Base-by-base conservation (phyloP, 2,329 filamentous ascomycete species). In the Cladophialophora yegresii region DNA sequence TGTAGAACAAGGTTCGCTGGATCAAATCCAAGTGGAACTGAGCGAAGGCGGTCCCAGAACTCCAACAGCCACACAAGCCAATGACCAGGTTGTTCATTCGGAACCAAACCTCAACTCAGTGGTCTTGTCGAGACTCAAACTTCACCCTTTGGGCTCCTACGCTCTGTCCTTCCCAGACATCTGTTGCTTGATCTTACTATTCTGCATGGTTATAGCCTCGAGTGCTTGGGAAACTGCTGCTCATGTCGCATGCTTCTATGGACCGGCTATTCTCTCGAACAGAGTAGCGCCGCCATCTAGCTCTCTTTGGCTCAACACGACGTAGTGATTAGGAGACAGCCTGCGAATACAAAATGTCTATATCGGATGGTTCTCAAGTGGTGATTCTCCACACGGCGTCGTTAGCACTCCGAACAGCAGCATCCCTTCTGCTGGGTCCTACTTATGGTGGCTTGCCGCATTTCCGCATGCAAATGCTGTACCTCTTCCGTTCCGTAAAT, bases 151-250 rank as follows among this genome's bases (percentile, higher is more conserved):
- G 26, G 12, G 16, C n/a, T 10, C 23, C 47, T 16, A 2, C 10
- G n/a, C 12, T 2, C 10, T 33, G 8, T 13, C 28, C 12, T 32
- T 47, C n/a, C 16, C 40, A 23, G 26, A 12, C 22, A 3, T 26
- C n/a, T 49, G 40, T 23, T 20, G 26, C 3, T 32, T 62, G 16
- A 36, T 62, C 43, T 22, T 62, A 3, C 22, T 62, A 4, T 26
- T 30, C 51, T 62, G 28, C 10, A 28, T 50, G 13, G 28, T 56
- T 6, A 12, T 50, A 16, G 49, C 40, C 20, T 23, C 43, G 12
- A 32, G 53, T 30, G 7, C 57, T 7, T 50, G 36, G 20, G 59
- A 56, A 36, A 43, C 26, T 3, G 13, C 23, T 5, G 23, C 45
- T 20, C 26, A 43, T 33, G 6, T 53, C 7, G 47, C n/a, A n/a